Evolutionary conservation across 1,284 basidiomycete genomes (phyloP).

Genomic region (Cryptococcus sp.): DNA sequence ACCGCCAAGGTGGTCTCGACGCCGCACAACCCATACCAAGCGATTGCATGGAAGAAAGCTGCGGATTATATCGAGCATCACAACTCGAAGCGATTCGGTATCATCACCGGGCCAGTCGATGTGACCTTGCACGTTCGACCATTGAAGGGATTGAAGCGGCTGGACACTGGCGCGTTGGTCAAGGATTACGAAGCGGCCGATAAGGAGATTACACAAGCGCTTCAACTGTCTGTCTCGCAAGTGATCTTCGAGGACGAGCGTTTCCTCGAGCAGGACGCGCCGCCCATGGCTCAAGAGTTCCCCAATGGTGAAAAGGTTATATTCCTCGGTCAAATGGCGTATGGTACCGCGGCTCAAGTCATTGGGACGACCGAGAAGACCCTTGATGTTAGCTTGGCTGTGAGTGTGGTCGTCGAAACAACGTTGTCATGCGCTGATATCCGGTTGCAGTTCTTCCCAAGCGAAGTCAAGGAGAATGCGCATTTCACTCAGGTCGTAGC

Average conservation of each 20-base stretch:
- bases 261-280: slow-evolving; percentile 72
- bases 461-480: slow-evolving; percentile 75
- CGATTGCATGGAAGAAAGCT: slow-evolving; percentile 73
- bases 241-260: slow-evolving; percentile 86
- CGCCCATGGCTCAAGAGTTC: slow-evolving; percentile 84
- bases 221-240: slow-evolving; percentile 77
- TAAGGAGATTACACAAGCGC: slow-evolving; percentile 80
- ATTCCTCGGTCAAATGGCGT: slow-evolving; percentile 90
- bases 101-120: slow-evolving; percentile 79
- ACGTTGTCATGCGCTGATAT: too few relatives aligned
- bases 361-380: slow-evolving; percentile 66
- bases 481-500: slow-evolving; percentile 70
- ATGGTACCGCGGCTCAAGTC: slow-evolving; percentile 93
- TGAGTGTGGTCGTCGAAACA: slow-evolving; percentile 53
- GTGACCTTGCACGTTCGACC: slow-evolving; percentile 80
- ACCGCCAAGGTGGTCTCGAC: slow-evolving; percentile 66
- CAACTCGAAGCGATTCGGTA: slow-evolving; percentile 88
- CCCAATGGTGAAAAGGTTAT: slow-evolving; percentile 88
- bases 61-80: slow-evolving; percentile 76
- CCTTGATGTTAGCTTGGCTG: slow-evolving; percentile 77
- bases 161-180: slow-evolving; percentile 85
- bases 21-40: slow-evolving; percentile 68
- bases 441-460: slow-evolving; percentile 71
- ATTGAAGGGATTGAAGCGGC: slow-evolving; percentile 83
- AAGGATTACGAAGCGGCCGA: slow-evolving; percentile 88